phyloP scores from a whole-genome alignment of 768 basidiomycete species.

The Leccinum pellstonianum region DNA sequence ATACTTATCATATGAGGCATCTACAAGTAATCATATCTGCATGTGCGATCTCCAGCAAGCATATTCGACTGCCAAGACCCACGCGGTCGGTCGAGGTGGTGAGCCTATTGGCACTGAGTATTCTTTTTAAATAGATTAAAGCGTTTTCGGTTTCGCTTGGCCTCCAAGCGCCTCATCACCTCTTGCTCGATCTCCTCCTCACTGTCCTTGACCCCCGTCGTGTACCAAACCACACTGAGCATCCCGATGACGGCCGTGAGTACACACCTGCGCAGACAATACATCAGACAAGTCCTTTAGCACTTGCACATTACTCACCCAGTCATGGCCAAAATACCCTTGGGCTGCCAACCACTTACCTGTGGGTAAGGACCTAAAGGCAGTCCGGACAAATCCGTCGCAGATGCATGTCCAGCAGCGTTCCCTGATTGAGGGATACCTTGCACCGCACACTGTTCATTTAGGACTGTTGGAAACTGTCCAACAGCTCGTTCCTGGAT shows the following conservation, averaged over 20 bases:
- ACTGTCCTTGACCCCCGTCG: slow-evolving; percentile 65
- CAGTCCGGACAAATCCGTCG: slow-evolving; percentile 67
- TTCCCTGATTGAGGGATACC: slow-evolving; percentile 70
- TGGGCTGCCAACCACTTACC: slow-evolving; percentile 66
- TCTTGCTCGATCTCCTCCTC: slow-evolving; percentile 84
- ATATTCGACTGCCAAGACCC: background rate
- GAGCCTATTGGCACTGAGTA: background rate
- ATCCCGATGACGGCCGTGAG: slow-evolving; percentile 84
- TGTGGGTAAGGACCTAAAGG: slow-evolving; percentile 71
- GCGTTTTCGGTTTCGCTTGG: slow-evolving; percentile 51
- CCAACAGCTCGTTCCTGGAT: slow-evolving; percentile 52
- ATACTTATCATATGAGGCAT: background rate
- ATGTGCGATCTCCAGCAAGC: background rate
- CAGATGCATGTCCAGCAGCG: slow-evolving; percentile 74
- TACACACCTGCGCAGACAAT: slow-evolving; percentile 58
- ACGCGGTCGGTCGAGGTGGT: background rate
- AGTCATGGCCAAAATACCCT: slow-evolving; percentile 73
- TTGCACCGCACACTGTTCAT: slow-evolving; percentile 70
- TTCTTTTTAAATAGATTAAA: slow-evolving; percentile 37
- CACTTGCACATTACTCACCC: slow-evolving; percentile 42
- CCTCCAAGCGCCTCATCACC: slow-evolving; percentile 51
- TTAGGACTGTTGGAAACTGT: slow-evolving; percentile 54
- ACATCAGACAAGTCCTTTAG: slow-evolving; percentile 4
- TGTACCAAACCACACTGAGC: slow-evolving; percentile 82
- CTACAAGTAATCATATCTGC: background rate